Evolutionary conservation across 257 asterid species (phyloP), one percentile per base, ranked within the genome.

Genomic region (Solanum medicagineum): DNA sequence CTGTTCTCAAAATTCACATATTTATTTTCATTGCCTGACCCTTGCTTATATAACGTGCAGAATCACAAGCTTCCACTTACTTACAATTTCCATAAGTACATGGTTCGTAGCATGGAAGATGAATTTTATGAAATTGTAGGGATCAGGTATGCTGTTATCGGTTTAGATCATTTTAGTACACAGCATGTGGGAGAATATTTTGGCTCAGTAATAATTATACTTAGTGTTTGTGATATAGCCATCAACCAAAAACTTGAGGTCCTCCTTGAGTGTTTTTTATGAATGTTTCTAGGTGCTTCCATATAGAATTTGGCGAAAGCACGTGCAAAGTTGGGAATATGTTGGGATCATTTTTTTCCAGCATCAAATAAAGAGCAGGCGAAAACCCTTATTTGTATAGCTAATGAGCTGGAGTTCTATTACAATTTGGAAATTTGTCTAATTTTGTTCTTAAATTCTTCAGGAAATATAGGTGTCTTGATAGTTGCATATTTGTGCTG

Each of bases 41-140:
- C 16, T 47, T 20, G 17, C 47, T 85, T 59, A 36, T 3, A 83
- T 15, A 36, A 16, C 29, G 6, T 87, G 89, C 95, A 95, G 99
- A 94, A 90, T 87, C 99, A 95, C 91, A 90, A 88, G 81, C 90
- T 95, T 86, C 98, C 97, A 8, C 84, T 45, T 12, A 81, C 99
- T 15, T 95, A 95, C 84, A 92, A 94, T 86, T 94, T 95, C 84
- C 99, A 95, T 85, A 94, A 94, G 79, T 95, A 95, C 65, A 94
- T 95, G 97, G 94, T 94, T 11, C 93, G 99, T 15, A 94, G 97
- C 90, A 95, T 95, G 99, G 99, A 95, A 92, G 99, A 95, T 26
- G 99, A 95, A 86, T 94, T 94, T 90, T 92, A 91, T 66, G 88
- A 92, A 82, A 92, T 95, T 44, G 99, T 95, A 9, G 98, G 99